phyloP scores from a whole-genome alignment of 495 filamentous ascomycete species.

The Hypoxylon subgilvum region DNA sequence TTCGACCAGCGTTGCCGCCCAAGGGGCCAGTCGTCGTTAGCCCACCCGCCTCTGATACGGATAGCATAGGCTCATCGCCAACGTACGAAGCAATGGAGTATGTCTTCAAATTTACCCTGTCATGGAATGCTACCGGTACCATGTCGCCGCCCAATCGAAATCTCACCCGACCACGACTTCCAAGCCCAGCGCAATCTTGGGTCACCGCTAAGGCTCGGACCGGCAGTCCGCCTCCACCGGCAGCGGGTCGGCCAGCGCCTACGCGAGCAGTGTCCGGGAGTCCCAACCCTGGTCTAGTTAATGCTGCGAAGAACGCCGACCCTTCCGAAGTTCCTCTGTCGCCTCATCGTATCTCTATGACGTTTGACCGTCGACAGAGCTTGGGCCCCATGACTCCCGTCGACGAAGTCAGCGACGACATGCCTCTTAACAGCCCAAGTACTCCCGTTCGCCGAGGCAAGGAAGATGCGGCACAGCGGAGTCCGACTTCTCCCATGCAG shows the following conservation, averaged over 20 bases:
- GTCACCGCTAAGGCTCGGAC: constrained; percentile 51
- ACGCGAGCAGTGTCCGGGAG: constrained; percentile 53
- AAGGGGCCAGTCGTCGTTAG: constrained; percentile 23
- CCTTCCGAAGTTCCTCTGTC: constrained; percentile 19
- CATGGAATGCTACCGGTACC: constrained; percentile 38
- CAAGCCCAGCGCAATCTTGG: constrained; percentile 68
- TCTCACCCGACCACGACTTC: constrained; percentile 76
- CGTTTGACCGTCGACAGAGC: constrained; percentile 28
- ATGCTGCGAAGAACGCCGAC: constrained; percentile 53
- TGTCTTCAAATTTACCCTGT: constrained; percentile 55
- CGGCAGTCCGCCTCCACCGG: constrained; percentile 46
- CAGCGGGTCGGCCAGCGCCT: constrained; percentile 49
- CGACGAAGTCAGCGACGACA: constrained; percentile 30
- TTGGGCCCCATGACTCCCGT: constrained; percentile 21
- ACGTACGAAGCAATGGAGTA: constrained; percentile 51
- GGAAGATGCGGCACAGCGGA: constrained; percentile 24
- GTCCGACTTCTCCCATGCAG: constrained; percentile 20
- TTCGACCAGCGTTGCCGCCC: constrained; percentile 28
- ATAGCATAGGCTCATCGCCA: constrained; percentile 51
- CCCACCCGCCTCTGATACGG: constrained; percentile 44
- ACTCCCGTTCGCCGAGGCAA: constrained; percentile 18
- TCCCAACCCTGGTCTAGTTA: constrained; percentile 50
- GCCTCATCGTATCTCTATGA: constrained; percentile 25
- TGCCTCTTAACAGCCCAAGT: constrained; percentile 19
- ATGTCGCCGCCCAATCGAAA: constrained; percentile 47